Base-by-base conservation (phyloP, 768 basidiomycete species). In the Lentinula sp. region DNA sequence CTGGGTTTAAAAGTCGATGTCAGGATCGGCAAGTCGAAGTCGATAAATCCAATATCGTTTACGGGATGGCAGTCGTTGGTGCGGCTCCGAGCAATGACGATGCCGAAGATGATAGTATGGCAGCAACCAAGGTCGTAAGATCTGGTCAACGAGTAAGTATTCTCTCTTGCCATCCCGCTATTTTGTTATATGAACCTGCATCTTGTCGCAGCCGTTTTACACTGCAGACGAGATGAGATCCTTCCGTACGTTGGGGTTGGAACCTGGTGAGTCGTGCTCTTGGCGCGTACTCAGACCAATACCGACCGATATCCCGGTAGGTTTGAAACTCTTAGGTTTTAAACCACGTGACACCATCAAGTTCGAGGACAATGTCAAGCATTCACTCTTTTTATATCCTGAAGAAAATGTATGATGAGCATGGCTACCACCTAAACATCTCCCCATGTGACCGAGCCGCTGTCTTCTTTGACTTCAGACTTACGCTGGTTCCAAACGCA, bases 301-400 rank as follows among this genome's bases (percentile, higher is more conserved):
- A 12, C 23, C 48, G 49, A 62, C 8, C 23, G 20, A 50, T 16
- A 18, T 6, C 32, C 43, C 20, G 15, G 56, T 15, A 92, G 93
- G 87, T 10, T 83, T 99, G 69, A 94, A 89, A 71, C 85, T 99
- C 4, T 85, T 99, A 32, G 97, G 97, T 4, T 98, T 98, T 78
- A 94, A 95, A 70, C 79, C 88, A 57, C 81, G 80, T 12, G 72
- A 72, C 5, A 81, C 88, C 64, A 79, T 98, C 1, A 74, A 75
- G 1, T 90, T 95, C 65, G 90, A 95, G 69, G 93, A 98, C 69
- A 96, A 95, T 65, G 73, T 97, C 68, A 96, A 93, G 68, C 95
- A 98, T 73, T 88, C 95, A 0, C 73, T 85, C 50, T 98, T 98
- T 71, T 83, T 98, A 59, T 92, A 93, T 70, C 97, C 97, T 0